Evolutionary conservation across 2,329 filamentous ascomycete genomes (phyloP), one percentile per base, ranked within the genome.

Genomic region (Claviceps sp.): DNA sequence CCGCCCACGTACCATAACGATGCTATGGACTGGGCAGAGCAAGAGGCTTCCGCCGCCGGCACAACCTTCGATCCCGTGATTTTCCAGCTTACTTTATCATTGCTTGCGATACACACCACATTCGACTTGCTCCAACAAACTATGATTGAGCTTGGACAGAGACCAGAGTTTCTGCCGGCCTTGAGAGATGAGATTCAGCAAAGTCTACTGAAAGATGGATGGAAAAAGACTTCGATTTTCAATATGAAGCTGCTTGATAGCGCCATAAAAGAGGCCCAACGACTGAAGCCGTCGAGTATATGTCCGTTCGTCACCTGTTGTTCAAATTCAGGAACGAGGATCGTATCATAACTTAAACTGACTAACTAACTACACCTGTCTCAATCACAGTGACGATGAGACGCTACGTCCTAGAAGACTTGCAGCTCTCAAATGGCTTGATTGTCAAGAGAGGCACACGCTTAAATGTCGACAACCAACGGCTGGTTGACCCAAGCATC

Each of bases 31-130:
- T 81, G 78, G 78, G 67, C 71, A 51, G 76, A 80, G 53, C 65
- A 68, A 19, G 76, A 80, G 53, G 65, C 67, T 16, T 66, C 68
- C 45, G 74, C 74, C 8, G 52, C 54, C 1, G 50, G 55, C 7
- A n/a, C 47, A 26, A 6, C 7, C 1, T 55, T 56, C 4, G 54
- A 63, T 17, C 49, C 56, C 2, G 56, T 53, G 13, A 40, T 45
- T 3, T 47, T 51, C 0, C 61, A 63, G 37, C 46, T 63, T 1
- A 14, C 17, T 1, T 60, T 65, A 19, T 65, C 68, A 0, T 70
- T 77, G 43, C 76, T 75, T 1, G 73, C 74, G 3, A 77, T 79
- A 37, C 76, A 80, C 60, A 80, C 77, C 0, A 78, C 77, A 0
- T 68, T 70, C 5, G 61, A 63, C 11, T 37, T 62, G 7, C 39